Conservation (phyloP, 2,329 filamentous ascomycete species). For the Diatrype stigma region DNA sequence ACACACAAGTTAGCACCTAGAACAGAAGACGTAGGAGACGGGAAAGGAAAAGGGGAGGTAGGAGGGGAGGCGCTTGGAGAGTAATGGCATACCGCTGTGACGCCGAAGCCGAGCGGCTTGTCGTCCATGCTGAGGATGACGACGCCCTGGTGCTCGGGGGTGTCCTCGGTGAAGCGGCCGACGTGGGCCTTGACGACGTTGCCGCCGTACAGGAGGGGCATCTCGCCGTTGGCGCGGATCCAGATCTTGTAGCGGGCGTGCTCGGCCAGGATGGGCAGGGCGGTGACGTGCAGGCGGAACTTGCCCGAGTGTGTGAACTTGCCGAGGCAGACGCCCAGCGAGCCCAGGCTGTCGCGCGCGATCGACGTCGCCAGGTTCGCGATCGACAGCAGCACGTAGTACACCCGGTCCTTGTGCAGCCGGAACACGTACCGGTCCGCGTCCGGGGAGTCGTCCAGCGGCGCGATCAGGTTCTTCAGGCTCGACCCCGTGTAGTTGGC, state of each 20-base stretch:
- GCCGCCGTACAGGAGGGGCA: conserved; percentile 94
- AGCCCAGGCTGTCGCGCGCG: conserved; percentile 75
- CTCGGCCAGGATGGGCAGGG: conserved; percentile 75
- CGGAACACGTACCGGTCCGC: conserved; percentile 83
- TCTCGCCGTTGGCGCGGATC: conserved; percentile 93
- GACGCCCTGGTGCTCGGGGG: conserved; percentile 87
- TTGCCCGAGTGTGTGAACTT: conserved; percentile 98
- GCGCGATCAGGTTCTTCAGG: conserved; percentile 78
- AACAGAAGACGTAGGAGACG: too few species aligned
- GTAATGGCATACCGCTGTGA: conserved; percentile 55
- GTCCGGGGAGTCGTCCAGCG: conserved; percentile 62
- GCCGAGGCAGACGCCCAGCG: conserved; percentile 82
- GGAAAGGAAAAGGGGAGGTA: too few species aligned
- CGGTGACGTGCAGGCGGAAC: conserved; percentile 90
- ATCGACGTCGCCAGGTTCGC: conserved; percentile 89
- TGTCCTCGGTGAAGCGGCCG: conserved; percentile 52
- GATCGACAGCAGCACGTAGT: conserved; percentile 85
- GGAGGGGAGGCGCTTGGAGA: too few species aligned
- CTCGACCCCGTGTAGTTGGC: conserved; percentile 89
- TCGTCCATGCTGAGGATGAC: conserved; percentile 91
- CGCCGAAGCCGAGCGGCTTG: conserved; percentile 87
- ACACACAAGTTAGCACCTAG: conserved; percentile 2
- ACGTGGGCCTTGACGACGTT: conserved; percentile 67
- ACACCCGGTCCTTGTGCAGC: conserved; percentile 66
- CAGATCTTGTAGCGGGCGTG: conserved; percentile 96